These are phyloP conservation scores for Eucalyptus grandis DNA, from an alignment of 345 rosid genomes.

Conservation along the genomic window DNA sequence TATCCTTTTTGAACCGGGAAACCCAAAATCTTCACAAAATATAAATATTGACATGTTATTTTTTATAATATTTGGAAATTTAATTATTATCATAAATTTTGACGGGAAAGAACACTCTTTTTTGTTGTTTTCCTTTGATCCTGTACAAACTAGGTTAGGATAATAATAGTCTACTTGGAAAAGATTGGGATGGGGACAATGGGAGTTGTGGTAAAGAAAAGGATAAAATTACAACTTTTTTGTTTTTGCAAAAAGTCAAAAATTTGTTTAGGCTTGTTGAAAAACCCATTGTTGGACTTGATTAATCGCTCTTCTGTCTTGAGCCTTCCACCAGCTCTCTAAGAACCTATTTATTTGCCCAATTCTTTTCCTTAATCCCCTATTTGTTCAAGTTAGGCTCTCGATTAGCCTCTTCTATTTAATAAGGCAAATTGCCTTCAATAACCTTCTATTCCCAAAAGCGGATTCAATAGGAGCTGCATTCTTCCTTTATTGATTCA, in stretches of 20 bases:
- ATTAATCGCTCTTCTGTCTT: too few relatives aligned
- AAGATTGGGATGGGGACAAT: neutral
- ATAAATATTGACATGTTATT: neutral
- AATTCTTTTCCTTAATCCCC: too few relatives aligned
- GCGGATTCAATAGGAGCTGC: too few relatives aligned
- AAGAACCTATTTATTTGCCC: too few relatives aligned
- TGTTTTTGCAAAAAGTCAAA: neutral
- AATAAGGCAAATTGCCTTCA: too few relatives aligned
- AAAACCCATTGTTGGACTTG: too few relatives aligned
- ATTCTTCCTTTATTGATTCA: too few relatives aligned
- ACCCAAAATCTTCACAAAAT: neutral
- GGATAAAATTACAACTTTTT: neutral
- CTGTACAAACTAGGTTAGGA: neutral
- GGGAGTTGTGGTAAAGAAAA: neutral
- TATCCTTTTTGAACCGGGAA: neutral
- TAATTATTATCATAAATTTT: neutral
- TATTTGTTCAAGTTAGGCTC: too few relatives aligned
- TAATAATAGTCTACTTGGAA: neutral
- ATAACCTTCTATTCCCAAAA: too few relatives aligned
- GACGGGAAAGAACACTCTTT: neutral
- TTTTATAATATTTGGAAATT: neutral
- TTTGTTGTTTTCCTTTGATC: neutral
- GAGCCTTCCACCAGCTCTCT: too few relatives aligned
- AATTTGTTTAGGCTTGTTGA: neutral
- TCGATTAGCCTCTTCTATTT: too few relatives aligned